phyloP scores from a whole-genome alignment of 2,329 filamentous ascomycete genomes.

The Stagonosporopsis tanaceti region DNA sequence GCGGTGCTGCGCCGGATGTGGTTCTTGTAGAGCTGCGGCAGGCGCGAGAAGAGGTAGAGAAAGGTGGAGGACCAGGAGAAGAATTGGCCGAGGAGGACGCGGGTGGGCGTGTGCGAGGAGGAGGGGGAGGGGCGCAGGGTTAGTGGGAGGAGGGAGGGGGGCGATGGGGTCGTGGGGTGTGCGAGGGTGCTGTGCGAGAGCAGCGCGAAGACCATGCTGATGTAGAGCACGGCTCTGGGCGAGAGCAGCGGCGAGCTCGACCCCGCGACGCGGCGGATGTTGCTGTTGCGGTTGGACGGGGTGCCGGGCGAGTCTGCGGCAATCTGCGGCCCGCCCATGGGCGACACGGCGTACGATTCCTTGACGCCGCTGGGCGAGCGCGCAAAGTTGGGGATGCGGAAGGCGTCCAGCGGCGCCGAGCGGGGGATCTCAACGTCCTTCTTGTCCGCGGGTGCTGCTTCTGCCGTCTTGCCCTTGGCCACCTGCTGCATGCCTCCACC shows the following conservation, averaged over 20 bases:
- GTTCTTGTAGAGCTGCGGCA: conserved; percentile 72
- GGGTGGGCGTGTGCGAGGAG: not conserved
- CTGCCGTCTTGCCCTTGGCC: conserved; percentile 22
- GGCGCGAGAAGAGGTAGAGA: conserved; percentile 49
- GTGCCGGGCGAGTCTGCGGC: conserved; percentile 20
- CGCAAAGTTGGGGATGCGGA: conserved; percentile 50
- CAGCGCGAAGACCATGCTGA: conserved; percentile 56
- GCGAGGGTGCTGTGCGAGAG: conserved; percentile 41
- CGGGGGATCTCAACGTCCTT: conserved; percentile 30
- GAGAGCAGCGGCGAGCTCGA: conserved; percentile 55
- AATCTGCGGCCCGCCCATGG: conserved; percentile 5
- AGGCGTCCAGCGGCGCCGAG: conserved; percentile 45
- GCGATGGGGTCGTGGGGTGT: conserved; percentile 34
- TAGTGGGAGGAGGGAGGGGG: conserved; percentile 21
- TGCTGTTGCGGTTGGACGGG: conserved; percentile 36
- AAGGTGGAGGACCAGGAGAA: conserved; percentile 56
- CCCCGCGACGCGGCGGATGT: conserved; percentile 43
- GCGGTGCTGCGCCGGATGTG: conserved; percentile 68
- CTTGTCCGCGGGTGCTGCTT: not conserved
- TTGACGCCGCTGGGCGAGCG: conserved; percentile 39
- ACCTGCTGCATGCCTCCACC: conserved; percentile 44
- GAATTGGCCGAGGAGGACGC: conserved; percentile 49
- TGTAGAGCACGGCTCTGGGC: conserved; percentile 56
- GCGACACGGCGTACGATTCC: conserved; percentile 36
- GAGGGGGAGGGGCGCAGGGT: conserved; percentile 30